A percentile compares a stretch with the other conserved stretches of the same genome.
phyloP scores from a whole-genome alignment of 208 protist species.

The Acanthamoeba castellanii region DNA sequence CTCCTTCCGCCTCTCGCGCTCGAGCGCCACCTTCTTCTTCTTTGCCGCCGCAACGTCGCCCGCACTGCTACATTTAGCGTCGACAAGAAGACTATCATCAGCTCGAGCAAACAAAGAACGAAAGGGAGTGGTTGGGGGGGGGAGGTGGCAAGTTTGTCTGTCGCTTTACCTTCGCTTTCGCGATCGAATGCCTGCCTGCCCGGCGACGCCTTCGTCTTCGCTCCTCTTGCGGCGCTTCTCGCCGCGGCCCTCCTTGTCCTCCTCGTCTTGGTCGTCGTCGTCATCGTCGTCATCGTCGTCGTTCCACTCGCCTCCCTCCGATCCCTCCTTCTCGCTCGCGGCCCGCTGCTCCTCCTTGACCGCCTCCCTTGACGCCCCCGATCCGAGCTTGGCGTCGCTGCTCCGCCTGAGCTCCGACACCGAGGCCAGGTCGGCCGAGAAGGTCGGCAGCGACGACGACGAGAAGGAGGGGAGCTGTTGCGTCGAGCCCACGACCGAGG shows the following conservation, averaged over 20 bases:
- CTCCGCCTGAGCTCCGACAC: background rate
- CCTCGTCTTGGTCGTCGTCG: background rate
- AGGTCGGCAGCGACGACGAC: background rate
- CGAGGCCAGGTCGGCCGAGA: background rate
- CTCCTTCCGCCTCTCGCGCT: constrained; percentile 71
- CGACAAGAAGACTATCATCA: background rate
- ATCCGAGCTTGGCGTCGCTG: background rate
- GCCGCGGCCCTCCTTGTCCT: background rate
- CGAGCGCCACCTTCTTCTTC: constrained; percentile 71
- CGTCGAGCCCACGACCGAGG: background rate
- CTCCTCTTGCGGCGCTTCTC: background rate
- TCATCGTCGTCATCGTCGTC: background rate
- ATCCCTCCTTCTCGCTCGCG: background rate
- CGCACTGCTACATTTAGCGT: background rate
- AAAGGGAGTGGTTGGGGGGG: background rate
- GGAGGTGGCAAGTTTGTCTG: background rate
- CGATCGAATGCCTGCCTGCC: background rate
- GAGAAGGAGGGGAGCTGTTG: background rate
- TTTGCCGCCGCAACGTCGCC: constrained; percentile 58
- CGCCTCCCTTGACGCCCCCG: background rate
- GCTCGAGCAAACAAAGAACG: background rate
- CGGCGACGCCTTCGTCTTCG: background rate
- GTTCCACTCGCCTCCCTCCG: background rate
- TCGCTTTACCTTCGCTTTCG: background rate
- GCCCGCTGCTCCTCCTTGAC: constrained; percentile 2